Evolutionary conservation across 495 filamentous ascomycete species (phyloP).

Genomic region (Lophiotrema nucula): DNA sequence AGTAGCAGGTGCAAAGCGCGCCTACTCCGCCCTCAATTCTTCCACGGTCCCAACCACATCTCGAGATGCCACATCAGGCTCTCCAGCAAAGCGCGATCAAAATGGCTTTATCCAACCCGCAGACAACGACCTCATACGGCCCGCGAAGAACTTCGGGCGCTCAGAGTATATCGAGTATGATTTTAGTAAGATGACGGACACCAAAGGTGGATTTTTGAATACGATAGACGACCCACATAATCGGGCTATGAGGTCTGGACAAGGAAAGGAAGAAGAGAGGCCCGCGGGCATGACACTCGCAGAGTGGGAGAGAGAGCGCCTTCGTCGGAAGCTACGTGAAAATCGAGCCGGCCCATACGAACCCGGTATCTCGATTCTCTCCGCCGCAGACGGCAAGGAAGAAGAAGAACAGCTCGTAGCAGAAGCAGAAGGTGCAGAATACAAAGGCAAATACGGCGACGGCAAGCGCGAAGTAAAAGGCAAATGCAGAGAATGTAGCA

Average conservation of each 20-base stretch:
- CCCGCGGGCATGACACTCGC: constrained; percentile 85
- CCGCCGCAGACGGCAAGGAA: constrained; percentile 37
- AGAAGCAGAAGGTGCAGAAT: constrained; percentile 9
- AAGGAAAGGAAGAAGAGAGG: constrained; percentile 57
- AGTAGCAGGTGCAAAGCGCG: constrained; percentile 56
- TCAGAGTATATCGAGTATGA: constrained; percentile 85
- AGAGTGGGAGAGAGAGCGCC: constrained; percentile 85
- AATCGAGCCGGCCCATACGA: constrained; percentile 82
- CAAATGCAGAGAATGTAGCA: constrained; percentile 79
- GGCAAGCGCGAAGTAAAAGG: constrained; percentile 50
- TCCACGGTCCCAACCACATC: constrained; percentile 55
- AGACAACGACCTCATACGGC: constrained; percentile 60
- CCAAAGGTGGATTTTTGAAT: constrained; percentile 89
- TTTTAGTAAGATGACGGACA: constrained; percentile 95
- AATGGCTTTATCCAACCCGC: constrained; percentile 35
- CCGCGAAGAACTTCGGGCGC: constrained; percentile 78
- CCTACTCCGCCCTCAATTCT: constrained; percentile 63
- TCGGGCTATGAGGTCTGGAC: constrained; percentile 56
- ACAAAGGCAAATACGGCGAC: constrained; percentile 30
- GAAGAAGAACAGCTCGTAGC: constrained; percentile 40
- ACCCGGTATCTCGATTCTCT: constrained; percentile 72
- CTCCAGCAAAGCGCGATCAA: constrained; percentile 22
- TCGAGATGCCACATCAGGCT: constrained; percentile 59
- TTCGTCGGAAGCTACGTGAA: constrained; percentile 64
- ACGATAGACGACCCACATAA: constrained; percentile 88